A percentile compares a stretch with the other conserved stretches of the same genome.
phyloP scores from a whole-genome alignment of 768 basidiomycete genomes.

The Podaxis carcinomalis region DNA sequence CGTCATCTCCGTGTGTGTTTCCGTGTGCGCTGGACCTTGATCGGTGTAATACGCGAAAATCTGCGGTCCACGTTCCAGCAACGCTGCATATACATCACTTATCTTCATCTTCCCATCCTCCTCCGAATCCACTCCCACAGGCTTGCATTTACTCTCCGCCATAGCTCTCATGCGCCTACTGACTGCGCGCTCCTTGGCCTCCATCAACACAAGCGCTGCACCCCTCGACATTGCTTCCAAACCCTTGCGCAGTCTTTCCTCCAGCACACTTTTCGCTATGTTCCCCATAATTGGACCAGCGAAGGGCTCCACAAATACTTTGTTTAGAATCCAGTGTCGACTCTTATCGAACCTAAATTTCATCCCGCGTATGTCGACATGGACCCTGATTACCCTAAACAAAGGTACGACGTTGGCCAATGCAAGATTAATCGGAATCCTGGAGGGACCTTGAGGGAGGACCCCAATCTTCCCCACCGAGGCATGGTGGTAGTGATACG shows the following conservation, averaged over 20 bases:
- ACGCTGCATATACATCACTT: slow-evolving; percentile 19
- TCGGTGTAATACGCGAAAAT: neutral
- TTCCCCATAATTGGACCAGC: slow-evolving; percentile 26
- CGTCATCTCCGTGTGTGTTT: neutral
- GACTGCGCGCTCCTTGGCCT: slow-evolving; percentile 18
- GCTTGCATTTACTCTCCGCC: neutral
- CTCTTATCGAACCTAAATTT: slow-evolving; percentile 28
- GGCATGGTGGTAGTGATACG: neutral
- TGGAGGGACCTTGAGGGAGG: neutral
- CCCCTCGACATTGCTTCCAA: slow-evolving; percentile 24
- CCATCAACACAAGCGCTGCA: slow-evolving; percentile 21
- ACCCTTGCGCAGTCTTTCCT: slow-evolving; percentile 21
- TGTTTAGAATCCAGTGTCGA: slow-evolving; percentile 37
- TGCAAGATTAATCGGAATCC: neutral
- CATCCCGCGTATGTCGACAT: slow-evolving; percentile 24
- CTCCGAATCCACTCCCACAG: slow-evolving; percentile 6
- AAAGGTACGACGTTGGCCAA: slow-evolving; percentile 17
- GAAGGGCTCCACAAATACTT: slow-evolving; percentile 29
- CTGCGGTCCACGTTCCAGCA: slow-evolving; percentile 7
- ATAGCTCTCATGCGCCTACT: slow-evolving; percentile 9
- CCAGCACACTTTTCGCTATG: slow-evolving; percentile 21
- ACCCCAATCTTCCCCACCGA: neutral
- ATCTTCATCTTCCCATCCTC: slow-evolving; percentile 12
- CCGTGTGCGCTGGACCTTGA: neutral
- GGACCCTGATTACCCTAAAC: slow-evolving; percentile 28